These are phyloP conservation scores for Penicillium aurantiogriseum DNA, from an alignment of 2,329 filamentous ascomycete species.

Conservation along the genomic window DNA sequence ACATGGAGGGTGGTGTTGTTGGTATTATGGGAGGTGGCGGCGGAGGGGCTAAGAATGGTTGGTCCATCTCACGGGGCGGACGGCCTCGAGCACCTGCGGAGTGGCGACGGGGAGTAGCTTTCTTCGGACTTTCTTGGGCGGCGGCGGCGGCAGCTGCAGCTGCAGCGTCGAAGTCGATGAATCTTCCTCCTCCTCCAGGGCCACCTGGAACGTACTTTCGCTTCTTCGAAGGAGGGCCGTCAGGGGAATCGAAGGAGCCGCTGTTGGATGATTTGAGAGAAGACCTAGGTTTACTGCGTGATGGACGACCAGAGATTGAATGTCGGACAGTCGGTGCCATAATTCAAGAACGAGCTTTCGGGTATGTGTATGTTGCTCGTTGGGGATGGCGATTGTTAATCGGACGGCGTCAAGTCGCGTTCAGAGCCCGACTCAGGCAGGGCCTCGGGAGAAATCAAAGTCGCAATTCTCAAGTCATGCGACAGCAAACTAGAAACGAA, in stretches of 20 bases:
- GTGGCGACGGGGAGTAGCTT: conserved; percentile 43
- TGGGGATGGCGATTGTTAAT: conserved; percentile 18
- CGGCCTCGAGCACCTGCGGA: conserved; percentile 51
- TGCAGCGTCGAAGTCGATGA: conserved; percentile 64
- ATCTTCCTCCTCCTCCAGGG: conserved; percentile 80
- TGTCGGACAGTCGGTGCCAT: conserved; percentile 37
- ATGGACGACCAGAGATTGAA: conserved; percentile 26
- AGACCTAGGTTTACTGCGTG: conserved; percentile 33
- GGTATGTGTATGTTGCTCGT: conserved; percentile 15
- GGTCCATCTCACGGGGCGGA: conserved; percentile 49
- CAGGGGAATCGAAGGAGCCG: conserved; percentile 28
- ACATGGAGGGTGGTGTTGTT: conserved; percentile 38
- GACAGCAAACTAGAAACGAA: neutral
- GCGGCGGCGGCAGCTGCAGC: conserved; percentile 64
- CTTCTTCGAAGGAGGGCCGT: conserved; percentile 67
- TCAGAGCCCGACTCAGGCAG: conserved; percentile 10
- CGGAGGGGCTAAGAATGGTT: conserved; percentile 26
- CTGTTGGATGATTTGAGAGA: conserved; percentile 32
- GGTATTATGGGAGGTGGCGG: conserved; percentile 31
- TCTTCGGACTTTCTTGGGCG: conserved; percentile 30
- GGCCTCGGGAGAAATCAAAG: neutral
- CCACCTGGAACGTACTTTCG: conserved; percentile 82
- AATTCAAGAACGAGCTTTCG: conserved; percentile 10
- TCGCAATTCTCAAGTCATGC: neutral
- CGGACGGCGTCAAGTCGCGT: conserved; percentile 20